phyloP scores from a whole-genome alignment of 2,329 filamentous ascomycete genomes.

The Davidsoniella virescens region DNA sequence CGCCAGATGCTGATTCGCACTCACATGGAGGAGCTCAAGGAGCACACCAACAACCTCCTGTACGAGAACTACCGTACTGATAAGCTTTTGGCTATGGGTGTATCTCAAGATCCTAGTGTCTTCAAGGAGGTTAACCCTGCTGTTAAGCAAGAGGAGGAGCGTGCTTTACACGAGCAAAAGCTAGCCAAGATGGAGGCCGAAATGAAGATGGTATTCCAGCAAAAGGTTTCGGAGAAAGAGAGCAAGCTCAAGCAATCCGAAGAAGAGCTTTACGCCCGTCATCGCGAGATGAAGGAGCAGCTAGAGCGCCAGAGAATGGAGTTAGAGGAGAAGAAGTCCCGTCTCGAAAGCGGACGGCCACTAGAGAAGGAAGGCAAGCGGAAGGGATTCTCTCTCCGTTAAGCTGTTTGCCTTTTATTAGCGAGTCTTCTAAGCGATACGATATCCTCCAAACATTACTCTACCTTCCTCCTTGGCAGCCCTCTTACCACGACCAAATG shows the following conservation, averaged over 20 bases:
- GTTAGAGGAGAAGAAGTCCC: conserved; percentile 94
- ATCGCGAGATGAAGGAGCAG: conserved; percentile 99
- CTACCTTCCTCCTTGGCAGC: conserved; percentile 14
- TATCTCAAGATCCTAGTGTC: conserved; percentile 93
- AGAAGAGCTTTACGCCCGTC: conserved; percentile 92
- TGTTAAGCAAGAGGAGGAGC: conserved; percentile 99
- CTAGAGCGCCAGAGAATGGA: conserved; percentile 87
- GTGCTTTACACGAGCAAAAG: conserved; percentile 95
- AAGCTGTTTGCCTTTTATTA: conserved; percentile 24
- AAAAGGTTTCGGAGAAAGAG: conserved; percentile 99
- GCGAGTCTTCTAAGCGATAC: background rate
- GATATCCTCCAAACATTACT: conserved; percentile 5
- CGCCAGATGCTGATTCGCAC: conserved; percentile 99
- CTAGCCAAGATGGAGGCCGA: conserved; percentile 99
- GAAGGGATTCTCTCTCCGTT: conserved; percentile 98
- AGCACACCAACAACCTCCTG: conserved; percentile 96
- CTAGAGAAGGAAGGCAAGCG: conserved; percentile 96
- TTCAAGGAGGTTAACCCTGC: conserved; percentile 99
- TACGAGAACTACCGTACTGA: conserved; percentile 99
- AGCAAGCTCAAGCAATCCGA: conserved; percentile 99
- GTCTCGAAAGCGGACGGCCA: conserved; percentile 87
- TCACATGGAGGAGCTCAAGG: conserved; percentile 99
- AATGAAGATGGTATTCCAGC: conserved; percentile 99
- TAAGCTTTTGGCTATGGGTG: conserved; percentile 97
- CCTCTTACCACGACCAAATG: conserved; percentile 31